These are phyloP conservation scores for Microdochium trichocladiopsis DNA, from an alignment of 2,329 filamentous ascomycete genomes.

Conservation along the genomic window DNA sequence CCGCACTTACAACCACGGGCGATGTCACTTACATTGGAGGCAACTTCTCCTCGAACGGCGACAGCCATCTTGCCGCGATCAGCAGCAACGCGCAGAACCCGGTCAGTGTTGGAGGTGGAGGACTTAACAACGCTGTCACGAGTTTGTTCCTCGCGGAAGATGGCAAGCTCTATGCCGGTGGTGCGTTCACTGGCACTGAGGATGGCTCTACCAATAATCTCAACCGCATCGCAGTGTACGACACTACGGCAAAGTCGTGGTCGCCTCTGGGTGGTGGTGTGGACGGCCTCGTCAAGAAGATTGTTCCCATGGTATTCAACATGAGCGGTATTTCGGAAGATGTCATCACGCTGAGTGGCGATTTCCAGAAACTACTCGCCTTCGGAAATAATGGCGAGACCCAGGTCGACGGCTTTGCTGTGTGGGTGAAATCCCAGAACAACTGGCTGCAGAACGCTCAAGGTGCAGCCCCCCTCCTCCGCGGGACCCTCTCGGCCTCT, in stretches of 20 bases:
- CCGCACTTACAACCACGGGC: constrained; percentile 56
- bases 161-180: constrained; percentile 70
- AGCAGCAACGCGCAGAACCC: constrained; percentile 54
- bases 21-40: constrained; percentile 71
- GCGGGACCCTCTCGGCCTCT: constrained; percentile 64
- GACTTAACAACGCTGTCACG: constrained; percentile 73
- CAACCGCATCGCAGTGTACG: constrained; percentile 70
- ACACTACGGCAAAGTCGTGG: constrained; percentile 64
- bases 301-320: constrained; percentile 76
- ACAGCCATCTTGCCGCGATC: constrained; percentile 73
- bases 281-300: constrained; percentile 65
- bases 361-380: constrained; percentile 65
- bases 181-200: constrained; percentile 71
- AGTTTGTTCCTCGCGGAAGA: constrained; percentile 58
- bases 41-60: constrained; percentile 65
- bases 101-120: constrained; percentile 53
- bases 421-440: constrained; percentile 80
- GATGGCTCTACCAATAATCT: constrained; percentile 57
- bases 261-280: constrained; percentile 76
- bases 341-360: constrained; percentile 72
- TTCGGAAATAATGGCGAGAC: constrained; percentile 58
- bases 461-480: constrained; percentile 55
- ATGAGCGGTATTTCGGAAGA: constrained; percentile 63
- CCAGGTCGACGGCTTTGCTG: constrained; percentile 67
- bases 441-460: constrained; percentile 86